Evolutionary conservation across 139 green algal species (phyloP).

Genomic region (Zygnema circumcarinatum): DNA sequence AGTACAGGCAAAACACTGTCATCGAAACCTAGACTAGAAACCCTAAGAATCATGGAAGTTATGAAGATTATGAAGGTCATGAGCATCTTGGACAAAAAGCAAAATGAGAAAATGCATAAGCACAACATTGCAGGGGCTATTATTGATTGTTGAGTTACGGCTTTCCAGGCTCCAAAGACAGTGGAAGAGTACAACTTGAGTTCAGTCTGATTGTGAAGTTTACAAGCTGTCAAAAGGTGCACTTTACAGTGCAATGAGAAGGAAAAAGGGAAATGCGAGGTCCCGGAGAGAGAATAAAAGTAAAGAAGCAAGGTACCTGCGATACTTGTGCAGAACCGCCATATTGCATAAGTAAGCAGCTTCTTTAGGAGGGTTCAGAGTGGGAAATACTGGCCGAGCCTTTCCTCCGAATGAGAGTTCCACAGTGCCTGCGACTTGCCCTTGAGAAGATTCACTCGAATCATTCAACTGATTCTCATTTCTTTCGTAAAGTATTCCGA

Average conservation of each 20-base stretch:
- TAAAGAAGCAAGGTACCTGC: too few relatives aligned
- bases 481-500: neutral
- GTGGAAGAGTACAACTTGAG: too few relatives aligned
- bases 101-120: too few relatives aligned
- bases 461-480: neutral
- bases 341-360: constrained; percentile 62
- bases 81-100: too few relatives aligned
- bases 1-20: constrained; percentile 24
- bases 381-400: constrained; percentile 36
- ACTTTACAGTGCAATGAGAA: too few relatives aligned
- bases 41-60: neutral
- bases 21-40: neutral
- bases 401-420: constrained; percentile 43
- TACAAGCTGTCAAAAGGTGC: too few relatives aligned
- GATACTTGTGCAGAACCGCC: constrained; percentile 20
- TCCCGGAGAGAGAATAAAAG: too few relatives aligned
- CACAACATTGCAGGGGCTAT: too few relatives aligned
- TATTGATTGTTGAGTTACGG: too few relatives aligned
- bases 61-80: neutral
- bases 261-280: too few relatives aligned
- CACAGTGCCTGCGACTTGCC: constrained; percentile 38
- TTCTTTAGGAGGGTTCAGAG: constrained; percentile 48
- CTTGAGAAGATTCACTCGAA: neutral
- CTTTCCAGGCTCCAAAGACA: too few relatives aligned
- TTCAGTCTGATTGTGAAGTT: too few relatives aligned